phyloP scores from a whole-genome alignment of 352 stramenopile species.

The Nothophytophthora sp. region DNA sequence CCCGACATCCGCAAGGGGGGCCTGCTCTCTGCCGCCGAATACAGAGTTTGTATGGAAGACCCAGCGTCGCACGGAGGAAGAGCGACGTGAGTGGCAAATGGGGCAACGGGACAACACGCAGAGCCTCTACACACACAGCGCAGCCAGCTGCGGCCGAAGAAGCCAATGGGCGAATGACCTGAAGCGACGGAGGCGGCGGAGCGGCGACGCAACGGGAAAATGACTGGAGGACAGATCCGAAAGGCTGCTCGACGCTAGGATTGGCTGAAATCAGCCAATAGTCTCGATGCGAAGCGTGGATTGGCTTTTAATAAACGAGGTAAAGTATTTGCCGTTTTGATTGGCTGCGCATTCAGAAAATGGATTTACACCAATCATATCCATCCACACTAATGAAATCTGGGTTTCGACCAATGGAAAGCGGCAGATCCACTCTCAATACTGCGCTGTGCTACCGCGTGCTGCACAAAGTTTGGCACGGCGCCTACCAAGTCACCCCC shows the following conservation, averaged over 20 bases:
- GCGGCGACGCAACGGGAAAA: too few species aligned
- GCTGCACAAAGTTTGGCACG: background rate
- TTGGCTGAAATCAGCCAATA: slow-evolving; percentile 3
- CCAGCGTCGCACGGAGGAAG: slow-evolving; percentile 45
- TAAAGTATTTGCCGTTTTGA: background rate
- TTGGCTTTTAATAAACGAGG: background rate
- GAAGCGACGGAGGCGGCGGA: too few species aligned
- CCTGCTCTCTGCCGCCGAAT: slow-evolving; percentile 61
- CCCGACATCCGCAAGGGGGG: slow-evolving; percentile 70
- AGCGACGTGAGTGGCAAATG: slow-evolving; percentile 71
- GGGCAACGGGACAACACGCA: slow-evolving; percentile 23
- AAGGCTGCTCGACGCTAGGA: background rate
- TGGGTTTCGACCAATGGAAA: background rate
- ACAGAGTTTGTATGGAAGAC: slow-evolving; percentile 67
- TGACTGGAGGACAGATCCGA: slow-evolving; percentile 16
- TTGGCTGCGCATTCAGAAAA: background rate
- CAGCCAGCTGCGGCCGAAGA: slow-evolving; percentile 5
- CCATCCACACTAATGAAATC: too few species aligned
- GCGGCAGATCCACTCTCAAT: background rate
- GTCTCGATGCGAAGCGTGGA: too few species aligned
- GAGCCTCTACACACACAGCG: slow-evolving; percentile 9
- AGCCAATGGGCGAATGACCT: background rate
- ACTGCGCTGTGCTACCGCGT: background rate
- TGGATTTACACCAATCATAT: background rate
- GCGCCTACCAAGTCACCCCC: background rate